A percentile compares a stretch with the other conserved stretches of the same genome.
These are phyloP conservation scores for Tuber magnatum DNA, from an alignment of 495 filamentous ascomycete species.

Conservation along the genomic window DNA sequence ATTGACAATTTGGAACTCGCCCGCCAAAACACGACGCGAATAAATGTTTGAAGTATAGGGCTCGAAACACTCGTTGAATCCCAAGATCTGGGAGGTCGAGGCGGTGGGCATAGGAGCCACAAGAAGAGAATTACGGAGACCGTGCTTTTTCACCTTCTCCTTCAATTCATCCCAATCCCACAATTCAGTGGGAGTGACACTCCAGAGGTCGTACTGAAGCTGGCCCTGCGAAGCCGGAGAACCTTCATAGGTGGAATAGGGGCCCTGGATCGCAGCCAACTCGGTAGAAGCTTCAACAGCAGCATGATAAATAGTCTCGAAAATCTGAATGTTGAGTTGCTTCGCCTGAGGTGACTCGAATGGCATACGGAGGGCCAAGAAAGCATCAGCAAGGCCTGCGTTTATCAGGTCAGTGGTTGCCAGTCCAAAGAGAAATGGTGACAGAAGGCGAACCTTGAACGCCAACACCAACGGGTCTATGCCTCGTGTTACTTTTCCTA, in stretches of 20 bases:
- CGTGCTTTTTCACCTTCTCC: slow-evolving; percentile 79
- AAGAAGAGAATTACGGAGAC: slow-evolving; percentile 87
- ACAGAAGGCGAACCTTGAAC: slow-evolving; percentile 63
- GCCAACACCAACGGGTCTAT: slow-evolving; percentile 89
- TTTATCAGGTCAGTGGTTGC: slow-evolving; percentile 7
- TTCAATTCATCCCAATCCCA: slow-evolving; percentile 95
- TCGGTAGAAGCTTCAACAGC: slow-evolving; percentile 83
- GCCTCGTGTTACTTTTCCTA: slow-evolving; percentile 87
- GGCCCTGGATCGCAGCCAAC: slow-evolving; percentile 69
- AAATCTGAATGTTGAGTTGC: slow-evolving; percentile 94
- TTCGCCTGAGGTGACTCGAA: slow-evolving; percentile 93
- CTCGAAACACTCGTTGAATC: slow-evolving; percentile 99
- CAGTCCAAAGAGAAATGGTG: not conserved
- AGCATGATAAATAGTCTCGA: slow-evolving; percentile 98
- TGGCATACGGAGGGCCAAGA: slow-evolving; percentile 90
- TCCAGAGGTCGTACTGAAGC: slow-evolving; percentile 99
- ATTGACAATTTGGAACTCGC: slow-evolving; percentile 99
- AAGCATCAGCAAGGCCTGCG: slow-evolving; percentile 75
- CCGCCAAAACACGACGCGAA: slow-evolving; percentile 92
- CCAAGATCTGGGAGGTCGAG: slow-evolving; percentile 89
- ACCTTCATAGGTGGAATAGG: slow-evolving; percentile 85
- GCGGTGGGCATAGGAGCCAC: slow-evolving; percentile 98
- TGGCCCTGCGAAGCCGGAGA: slow-evolving; percentile 92
- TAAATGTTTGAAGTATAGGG: slow-evolving; percentile 99
- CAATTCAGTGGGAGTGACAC: slow-evolving; percentile 79